Conservation (phyloP, 2,329 filamentous ascomycete species). For the Alternaria ethzedia region DNA sequence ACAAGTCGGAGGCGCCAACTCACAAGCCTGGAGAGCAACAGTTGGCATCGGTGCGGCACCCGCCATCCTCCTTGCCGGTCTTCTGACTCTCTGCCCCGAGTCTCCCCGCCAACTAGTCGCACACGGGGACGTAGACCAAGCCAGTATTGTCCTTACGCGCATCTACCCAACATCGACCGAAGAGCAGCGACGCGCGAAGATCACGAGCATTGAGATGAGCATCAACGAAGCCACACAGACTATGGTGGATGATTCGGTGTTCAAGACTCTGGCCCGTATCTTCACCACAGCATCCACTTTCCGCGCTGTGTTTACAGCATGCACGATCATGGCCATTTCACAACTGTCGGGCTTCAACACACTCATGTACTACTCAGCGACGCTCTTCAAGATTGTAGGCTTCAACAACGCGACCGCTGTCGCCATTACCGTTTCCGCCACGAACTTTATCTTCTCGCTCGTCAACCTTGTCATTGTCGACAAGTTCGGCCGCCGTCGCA, state of each 20-base stretch:
- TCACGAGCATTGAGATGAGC: constrained; percentile 36
- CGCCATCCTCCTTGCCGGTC: constrained; percentile 43
- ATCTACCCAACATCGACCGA: constrained; percentile 43
- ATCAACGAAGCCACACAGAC: constrained; percentile 41
- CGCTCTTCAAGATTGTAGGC: constrained; percentile 64
- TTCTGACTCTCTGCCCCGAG: constrained; percentile 45
- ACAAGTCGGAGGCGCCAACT: constrained; percentile 39
- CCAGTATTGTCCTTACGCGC: constrained; percentile 38
- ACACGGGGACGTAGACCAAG: constrained; percentile 42
- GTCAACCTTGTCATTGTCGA: constrained; percentile 79
- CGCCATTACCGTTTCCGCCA: constrained; percentile 78
- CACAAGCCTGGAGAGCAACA: constrained; percentile 45
- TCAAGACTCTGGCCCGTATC: constrained; percentile 40
- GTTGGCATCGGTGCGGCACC: constrained; percentile 47
- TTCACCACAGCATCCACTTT: constrained; percentile 42
- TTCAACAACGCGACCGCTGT: constrained; percentile 81
- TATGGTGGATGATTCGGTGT: constrained; percentile 41
- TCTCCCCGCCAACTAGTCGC: constrained; percentile 48
- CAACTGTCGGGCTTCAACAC: constrained; percentile 65
- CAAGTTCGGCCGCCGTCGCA: constrained; percentile 75
- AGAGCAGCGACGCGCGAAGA: constrained; percentile 35
- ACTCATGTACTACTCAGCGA: constrained; percentile 75
- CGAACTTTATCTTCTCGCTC: constrained; percentile 83
- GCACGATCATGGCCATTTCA: constrained; percentile 47
- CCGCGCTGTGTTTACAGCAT: constrained; percentile 46